Percentiles rank a stretch among this genome's conserved stretches.
Conservation (phyloP, 306 rosid genomes). For the Cucumis cinereus region DNA sequence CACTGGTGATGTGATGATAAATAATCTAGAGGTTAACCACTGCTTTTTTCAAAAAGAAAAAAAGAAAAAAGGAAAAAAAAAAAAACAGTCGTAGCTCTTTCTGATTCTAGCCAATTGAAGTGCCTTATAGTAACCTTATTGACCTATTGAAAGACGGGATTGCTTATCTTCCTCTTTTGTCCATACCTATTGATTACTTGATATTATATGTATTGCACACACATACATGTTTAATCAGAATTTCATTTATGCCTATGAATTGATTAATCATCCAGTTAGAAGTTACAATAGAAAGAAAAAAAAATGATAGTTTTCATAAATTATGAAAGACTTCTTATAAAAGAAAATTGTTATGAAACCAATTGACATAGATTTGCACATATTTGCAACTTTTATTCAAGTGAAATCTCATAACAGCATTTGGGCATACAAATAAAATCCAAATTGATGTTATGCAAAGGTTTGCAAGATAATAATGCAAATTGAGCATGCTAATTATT, state of each 20-base stretch:
- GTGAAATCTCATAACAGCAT: neutral
- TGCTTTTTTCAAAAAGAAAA: neutral
- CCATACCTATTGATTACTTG: neutral
- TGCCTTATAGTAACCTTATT: neutral
- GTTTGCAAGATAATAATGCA: neutral
- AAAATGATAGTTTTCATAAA: neutral
- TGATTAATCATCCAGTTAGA: neutral
- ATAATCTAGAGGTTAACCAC: neutral
- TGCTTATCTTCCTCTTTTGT: neutral
- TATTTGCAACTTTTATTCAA: neutral
- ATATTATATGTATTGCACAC: neutral
- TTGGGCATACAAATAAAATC: neutral
- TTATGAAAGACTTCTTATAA: neutral
- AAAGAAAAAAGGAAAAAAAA: no score
- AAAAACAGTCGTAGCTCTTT: neutral
- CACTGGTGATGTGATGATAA: neutral
- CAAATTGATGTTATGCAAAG: neutral
- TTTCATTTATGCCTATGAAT: neutral
- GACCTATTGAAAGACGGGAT: neutral
- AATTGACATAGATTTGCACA: neutral
- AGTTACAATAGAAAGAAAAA: neutral
- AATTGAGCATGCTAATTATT: neutral
- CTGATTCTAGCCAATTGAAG: neutral
- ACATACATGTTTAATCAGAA: neutral
- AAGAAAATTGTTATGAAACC: neutral